Base-by-base conservation (phyloP, 495 filamentous ascomycete species). In the Cercophora newfieldiana region DNA sequence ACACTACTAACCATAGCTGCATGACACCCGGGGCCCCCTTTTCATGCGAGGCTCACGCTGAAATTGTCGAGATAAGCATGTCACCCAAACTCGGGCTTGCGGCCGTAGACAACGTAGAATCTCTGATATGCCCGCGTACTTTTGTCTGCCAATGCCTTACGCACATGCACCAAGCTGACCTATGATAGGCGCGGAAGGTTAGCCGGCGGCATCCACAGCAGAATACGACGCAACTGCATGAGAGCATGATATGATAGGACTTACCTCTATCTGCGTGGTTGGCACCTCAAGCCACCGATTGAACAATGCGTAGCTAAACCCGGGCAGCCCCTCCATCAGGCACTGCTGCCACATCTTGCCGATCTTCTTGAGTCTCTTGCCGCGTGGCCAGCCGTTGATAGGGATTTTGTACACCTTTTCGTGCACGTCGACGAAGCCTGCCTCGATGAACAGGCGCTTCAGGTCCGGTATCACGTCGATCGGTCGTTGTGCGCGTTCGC, bases 351-450 rank as follows among this genome's bases (percentile, higher is more conserved):
- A 61, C 37, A 61, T 18, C 47, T 24, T 51, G 0, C 59, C 59
- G 2, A 61, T 61, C 24, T 50, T 30, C 44, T 61, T 61, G 7
- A 61, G 59, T 14, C 26, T 61, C 14, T 25, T 28, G 10, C 44
- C 18, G 24, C 59, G 59, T 24, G 59, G 59, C 59, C 59, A 61
- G 10, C 25, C 59, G 1, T 24, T 24, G 16, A 61, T 28, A 3
- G 59, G 59, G 21, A 61, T 61, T 44, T 61, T 61, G 19, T 50
- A 51, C 24, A 61, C 59, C 59, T 61, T 61, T 16, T 61, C 59
- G 3, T 61, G 59, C 59, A 61, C 59, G n/a, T 61, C 59, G 44
- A 61, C 59, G 19, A 61, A 61, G 21, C 59, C 59, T 3, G 59
- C 59, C 21, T 61, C 59, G 44, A 61, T 61, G 19, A 61, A 61